Evolutionary conservation across 1,284 basidiomycete species (phyloP).

Genomic region (Amylostereum chailletii): DNA sequence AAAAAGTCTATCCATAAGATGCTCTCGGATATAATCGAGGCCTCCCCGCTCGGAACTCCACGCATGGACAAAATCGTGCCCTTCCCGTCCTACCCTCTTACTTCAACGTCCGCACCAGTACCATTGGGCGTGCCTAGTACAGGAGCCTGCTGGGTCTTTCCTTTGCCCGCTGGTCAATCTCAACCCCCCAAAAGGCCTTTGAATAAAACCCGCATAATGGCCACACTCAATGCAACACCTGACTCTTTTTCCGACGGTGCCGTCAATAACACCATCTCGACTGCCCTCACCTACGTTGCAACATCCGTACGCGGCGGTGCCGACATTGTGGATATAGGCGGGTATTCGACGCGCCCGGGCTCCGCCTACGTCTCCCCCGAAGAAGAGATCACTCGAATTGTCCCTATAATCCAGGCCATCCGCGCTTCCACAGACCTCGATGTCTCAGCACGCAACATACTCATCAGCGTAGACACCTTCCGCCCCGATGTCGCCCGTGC

Average conservation of each 20-base stretch:
- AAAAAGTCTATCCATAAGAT: conserved; percentile 39
- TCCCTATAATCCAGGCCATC: conserved; percentile 57
- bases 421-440: conserved; percentile 15
- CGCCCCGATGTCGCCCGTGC: conserved; percentile 74
- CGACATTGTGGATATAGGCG: conserved; percentile 87
- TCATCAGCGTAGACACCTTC: conserved; percentile 92
- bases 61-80: conserved; percentile 62
- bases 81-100: conserved; percentile 44
- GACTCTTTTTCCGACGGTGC: conserved; percentile 96
- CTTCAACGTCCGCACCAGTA: conserved; percentile 7
- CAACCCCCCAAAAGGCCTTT: conserved; percentile 13
- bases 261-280: conserved; percentile 38
- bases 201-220: conserved; percentile 75
- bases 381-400: conserved; percentile 72
- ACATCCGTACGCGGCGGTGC: conserved; percentile 47
- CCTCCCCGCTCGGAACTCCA: conserved; percentile 21
- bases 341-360: conserved; percentile 85
- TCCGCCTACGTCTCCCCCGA: conserved; percentile 59
- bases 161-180: conserved; percentile 14
- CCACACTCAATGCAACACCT: conserved; percentile 90
- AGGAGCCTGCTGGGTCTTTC: conserved; percentile 44
- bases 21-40: conserved; percentile 29
- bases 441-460: conserved; percentile 25
- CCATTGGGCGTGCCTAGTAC: conserved; percentile 24
- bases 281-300: conserved; percentile 41